Evolutionary conservation across 495 filamentous ascomycete genomes (phyloP).

Genomic region (Usnea hakonensis): DNA sequence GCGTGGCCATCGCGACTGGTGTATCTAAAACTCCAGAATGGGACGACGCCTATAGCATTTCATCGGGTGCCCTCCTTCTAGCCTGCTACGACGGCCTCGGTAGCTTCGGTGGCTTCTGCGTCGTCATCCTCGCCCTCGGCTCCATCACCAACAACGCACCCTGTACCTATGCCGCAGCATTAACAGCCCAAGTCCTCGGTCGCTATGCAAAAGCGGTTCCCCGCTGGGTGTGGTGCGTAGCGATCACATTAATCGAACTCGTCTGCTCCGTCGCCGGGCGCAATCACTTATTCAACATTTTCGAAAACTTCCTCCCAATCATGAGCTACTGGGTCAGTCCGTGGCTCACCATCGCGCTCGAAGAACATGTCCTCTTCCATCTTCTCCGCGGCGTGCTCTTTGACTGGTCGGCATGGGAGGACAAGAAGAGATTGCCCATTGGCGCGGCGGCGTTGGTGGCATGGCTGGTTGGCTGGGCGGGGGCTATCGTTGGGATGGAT

Average conservation of each 20-base stretch:
- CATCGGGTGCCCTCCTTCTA: conserved; percentile 57
- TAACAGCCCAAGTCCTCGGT: conserved; percentile 45
- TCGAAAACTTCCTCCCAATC: conserved; percentile 49
- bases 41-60: conserved; percentile 49
- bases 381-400: conserved; percentile 31
- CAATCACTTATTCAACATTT: conserved; percentile 44
- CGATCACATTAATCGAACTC: conserved; percentile 45
- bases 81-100: conserved; percentile 54
- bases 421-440: conserved; percentile 43
- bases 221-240: conserved; percentile 41
- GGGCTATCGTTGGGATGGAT: conserved; percentile 53
- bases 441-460: conserved; percentile 46
- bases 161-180: conserved; percentile 53
- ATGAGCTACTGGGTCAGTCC: conserved; percentile 55
- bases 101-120: conserved; percentile 60
- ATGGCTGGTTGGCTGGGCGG: conserved; percentile 46
- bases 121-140: conserved; percentile 57
- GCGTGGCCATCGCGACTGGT: conserved; percentile 60
- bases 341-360: conserved; percentile 43
- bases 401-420: conserved; percentile 51
- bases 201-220: conserved; percentile 37
- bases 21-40: conserved; percentile 44
- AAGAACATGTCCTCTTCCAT: conserved; percentile 48
- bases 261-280: conserved; percentile 47
- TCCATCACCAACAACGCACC: conserved; percentile 63